Evolutionary conservation across 176 grass and related monocot genomes (phyloP).

Genomic region (Oryza brachyantha): DNA sequence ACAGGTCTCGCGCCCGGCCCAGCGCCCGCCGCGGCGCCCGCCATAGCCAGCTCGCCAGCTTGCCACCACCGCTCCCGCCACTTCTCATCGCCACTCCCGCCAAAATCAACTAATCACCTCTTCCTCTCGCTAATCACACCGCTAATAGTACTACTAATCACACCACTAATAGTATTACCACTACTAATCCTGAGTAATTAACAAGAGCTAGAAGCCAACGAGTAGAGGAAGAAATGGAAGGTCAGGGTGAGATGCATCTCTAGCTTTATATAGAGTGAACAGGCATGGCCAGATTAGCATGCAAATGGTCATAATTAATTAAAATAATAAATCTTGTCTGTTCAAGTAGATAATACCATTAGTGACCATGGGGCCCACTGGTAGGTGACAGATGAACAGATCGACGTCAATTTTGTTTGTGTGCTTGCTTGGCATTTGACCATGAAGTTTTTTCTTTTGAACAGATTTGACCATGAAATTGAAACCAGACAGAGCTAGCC

Average conservation of each 20-base stretch:
- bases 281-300: neutral
- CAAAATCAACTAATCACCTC: neutral
- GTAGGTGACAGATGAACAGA: neutral
- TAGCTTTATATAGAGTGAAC: neutral
- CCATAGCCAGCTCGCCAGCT: constrained; percentile 40
- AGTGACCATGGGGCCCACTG: neutral
- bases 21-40: constrained; percentile 39
- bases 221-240: neutral
- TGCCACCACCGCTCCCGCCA: constrained; percentile 18
- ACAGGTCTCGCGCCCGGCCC: constrained; percentile 56
- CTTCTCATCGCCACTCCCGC: constrained; percentile 5
- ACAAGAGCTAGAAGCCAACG: neutral
- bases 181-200: neutral
- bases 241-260: neutral
- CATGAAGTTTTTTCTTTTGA: too few species aligned
- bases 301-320: neutral
- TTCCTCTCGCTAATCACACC: neutral
- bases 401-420: too few species aligned
- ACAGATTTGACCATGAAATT: too few species aligned
- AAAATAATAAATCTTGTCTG: neutral
- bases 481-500: too few species aligned
- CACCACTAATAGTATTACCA: too few species aligned
- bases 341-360: neutral
- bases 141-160: too few species aligned
- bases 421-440: too few species aligned